Evolutionary conservation across 1,284 basidiomycete genomes (phyloP).

Genomic region (Lentinus polychrous): DNA sequence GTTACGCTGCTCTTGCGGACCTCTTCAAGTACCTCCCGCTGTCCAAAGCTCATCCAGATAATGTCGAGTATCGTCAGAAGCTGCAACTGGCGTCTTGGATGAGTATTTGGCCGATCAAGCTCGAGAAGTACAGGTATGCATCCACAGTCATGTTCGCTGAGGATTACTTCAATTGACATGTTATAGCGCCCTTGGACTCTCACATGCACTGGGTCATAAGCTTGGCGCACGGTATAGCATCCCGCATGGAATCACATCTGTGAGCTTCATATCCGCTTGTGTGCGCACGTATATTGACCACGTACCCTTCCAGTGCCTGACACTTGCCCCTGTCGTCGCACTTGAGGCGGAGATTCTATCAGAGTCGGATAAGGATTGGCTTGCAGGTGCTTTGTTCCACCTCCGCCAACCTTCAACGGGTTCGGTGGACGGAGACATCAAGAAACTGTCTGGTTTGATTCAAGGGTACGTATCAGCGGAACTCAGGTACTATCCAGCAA

Average conservation of each 20-base stretch:
- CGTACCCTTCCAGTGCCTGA: conserved; percentile 51
- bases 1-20: conserved; percentile 60
- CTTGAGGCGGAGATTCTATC: conserved; percentile 51
- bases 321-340: conserved; percentile 57
- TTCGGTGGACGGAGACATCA: conserved; percentile 51
- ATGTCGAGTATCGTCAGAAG: conserved; percentile 57
- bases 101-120: conserved; percentile 64
- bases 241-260: conserved; percentile 78
- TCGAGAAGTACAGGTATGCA: conserved; percentile 46
- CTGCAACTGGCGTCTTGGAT: conserved; percentile 75
- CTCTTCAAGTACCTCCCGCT: conserved; percentile 69
- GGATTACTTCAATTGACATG: not conserved
- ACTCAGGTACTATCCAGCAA: not conserved
- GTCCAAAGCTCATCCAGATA: conserved; percentile 51
- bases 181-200: conserved; percentile 60
- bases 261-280: conserved; percentile 25
- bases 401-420: conserved; percentile 53
- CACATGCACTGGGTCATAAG: conserved; percentile 69
- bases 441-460: conserved; percentile 46
- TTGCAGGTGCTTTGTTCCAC: conserved; percentile 51
- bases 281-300: not conserved
- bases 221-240: conserved; percentile 74
- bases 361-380: conserved; percentile 49
- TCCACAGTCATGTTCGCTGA: not conserved
- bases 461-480: conserved; percentile 34